These are phyloP conservation scores for Cytospora piceicola DNA, from an alignment of 2,329 filamentous ascomycete species.

Conservation along the genomic window DNA sequence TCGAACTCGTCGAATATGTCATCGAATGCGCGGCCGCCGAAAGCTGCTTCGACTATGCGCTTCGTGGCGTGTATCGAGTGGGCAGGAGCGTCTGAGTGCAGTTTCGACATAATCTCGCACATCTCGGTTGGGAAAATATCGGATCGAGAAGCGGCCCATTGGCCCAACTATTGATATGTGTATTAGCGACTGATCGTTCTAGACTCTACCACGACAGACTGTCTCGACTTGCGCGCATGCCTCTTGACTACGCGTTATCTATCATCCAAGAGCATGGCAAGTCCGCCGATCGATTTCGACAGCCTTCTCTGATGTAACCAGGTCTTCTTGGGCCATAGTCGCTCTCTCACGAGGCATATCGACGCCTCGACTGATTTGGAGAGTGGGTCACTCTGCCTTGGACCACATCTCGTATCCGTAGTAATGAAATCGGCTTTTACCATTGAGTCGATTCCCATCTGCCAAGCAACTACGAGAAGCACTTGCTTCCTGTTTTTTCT, in stretches of 20 bases:
- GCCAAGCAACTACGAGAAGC: neutral
- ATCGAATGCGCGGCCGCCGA: slow-evolving; percentile 77
- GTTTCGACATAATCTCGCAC: slow-evolving; percentile 89
- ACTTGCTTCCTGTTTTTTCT: neutral
- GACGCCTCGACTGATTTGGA: neutral
- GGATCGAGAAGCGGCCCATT: slow-evolving; percentile 96
- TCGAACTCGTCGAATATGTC: slow-evolving; percentile 98
- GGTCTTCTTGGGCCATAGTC: no score
- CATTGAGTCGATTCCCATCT: no score
- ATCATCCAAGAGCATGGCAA: neutral
- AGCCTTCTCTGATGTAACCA: no score
- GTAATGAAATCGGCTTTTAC: neutral
- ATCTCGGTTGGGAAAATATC: slow-evolving; percentile 95
- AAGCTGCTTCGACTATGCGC: slow-evolving; percentile 77
- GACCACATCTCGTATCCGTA: neutral
- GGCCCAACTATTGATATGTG: slow-evolving; percentile 67
- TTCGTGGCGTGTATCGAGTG: slow-evolving; percentile 84
- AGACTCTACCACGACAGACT: neutral
- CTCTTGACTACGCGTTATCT: neutral
- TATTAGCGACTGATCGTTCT: slow-evolving; percentile 13
- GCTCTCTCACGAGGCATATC: neutral
- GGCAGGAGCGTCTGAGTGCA: slow-evolving; percentile 92
- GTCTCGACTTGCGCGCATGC: neutral
- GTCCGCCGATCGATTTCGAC: neutral
- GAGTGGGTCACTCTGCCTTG: neutral